Evolutionary conservation across 1,139 yeast genomes (phyloP).

Genomic region (Zygotorulaspora mrakii): DNA sequence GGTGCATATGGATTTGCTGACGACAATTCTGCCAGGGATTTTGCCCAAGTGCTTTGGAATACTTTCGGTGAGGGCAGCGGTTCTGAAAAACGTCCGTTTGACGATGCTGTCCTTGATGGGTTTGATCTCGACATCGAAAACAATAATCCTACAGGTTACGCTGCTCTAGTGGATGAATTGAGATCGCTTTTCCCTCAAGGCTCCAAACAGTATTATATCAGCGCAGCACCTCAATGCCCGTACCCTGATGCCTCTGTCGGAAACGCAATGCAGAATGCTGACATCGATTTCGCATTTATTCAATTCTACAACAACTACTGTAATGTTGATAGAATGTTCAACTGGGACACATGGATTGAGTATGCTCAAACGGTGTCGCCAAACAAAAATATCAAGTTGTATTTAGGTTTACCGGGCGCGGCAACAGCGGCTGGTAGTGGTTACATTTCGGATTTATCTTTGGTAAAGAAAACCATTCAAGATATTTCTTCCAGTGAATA

Average conservation of each 20-base stretch:
- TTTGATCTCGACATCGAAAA: slow-evolving; percentile 71
- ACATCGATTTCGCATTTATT: slow-evolving; percentile 80
- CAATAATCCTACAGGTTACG: slow-evolving; percentile 51
- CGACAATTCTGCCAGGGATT: slow-evolving; percentile 59
- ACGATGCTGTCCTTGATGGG: slow-evolving; percentile 62
- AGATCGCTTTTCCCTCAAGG: slow-evolving; percentile 55
- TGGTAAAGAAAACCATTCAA: slow-evolving; percentile 40
- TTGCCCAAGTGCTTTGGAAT: slow-evolving; percentile 80
- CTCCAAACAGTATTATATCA: slow-evolving; percentile 64
- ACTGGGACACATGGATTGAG: slow-evolving; percentile 80
- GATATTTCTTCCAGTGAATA: slow-evolving; percentile 42
- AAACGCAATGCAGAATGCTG: slow-evolving; percentile 54
- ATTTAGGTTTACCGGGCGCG: slow-evolving; percentile 72
- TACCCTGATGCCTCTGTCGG: slow-evolving; percentile 88
- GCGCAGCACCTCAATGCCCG: slow-evolving; percentile 96
- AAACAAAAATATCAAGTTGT: slow-evolving; percentile 62
- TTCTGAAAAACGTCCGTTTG: slow-evolving; percentile 66
- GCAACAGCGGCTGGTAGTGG: slow-evolving; percentile 66
- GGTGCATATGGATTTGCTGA: slow-evolving; percentile 72
- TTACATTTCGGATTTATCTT: slow-evolving; percentile 48
- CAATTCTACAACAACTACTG: slow-evolving; percentile 95
- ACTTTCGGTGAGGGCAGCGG: slow-evolving; percentile 74
- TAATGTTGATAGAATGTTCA: slow-evolving; percentile 55
- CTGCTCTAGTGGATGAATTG: slow-evolving; percentile 57
- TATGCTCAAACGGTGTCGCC: slow-evolving; percentile 63